Evolutionary conservation across 2,329 filamentous ascomycete genomes (phyloP).

Genomic region (Hypoxylon sp.): DNA sequence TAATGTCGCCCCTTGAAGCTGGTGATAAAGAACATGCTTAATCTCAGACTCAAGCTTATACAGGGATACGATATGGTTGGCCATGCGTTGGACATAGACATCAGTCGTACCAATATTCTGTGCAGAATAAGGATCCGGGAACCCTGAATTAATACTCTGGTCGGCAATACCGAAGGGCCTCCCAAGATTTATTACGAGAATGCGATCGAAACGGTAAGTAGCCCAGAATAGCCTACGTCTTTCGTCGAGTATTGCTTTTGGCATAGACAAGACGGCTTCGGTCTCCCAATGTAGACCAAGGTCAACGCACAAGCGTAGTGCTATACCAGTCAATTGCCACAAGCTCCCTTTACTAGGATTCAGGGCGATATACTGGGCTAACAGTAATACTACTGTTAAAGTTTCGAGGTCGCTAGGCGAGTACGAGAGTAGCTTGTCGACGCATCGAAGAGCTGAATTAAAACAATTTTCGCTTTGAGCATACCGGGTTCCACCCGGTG

Average conservation of each 20-base stretch:
- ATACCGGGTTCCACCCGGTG: slow-evolving; percentile 46
- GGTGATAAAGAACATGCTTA: slow-evolving; percentile 54
- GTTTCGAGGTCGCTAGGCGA: slow-evolving; percentile 54
- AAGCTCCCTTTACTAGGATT: slow-evolving; percentile 54
- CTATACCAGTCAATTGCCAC: slow-evolving; percentile 56
- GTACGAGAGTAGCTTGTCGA: slow-evolving; percentile 53
- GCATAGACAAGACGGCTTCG: slow-evolving; percentile 43
- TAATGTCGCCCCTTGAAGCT: slow-evolving; percentile 46
- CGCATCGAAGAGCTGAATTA: slow-evolving; percentile 51
- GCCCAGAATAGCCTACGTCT: slow-evolving; percentile 50
- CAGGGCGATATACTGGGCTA: slow-evolving; percentile 54
- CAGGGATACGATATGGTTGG: slow-evolving; percentile 53
- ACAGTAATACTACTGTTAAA: slow-evolving; percentile 51
- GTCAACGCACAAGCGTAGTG: slow-evolving; percentile 54
- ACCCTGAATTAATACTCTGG: slow-evolving; percentile 46
- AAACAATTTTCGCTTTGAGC: slow-evolving; percentile 56
- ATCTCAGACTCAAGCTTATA: slow-evolving; percentile 55
- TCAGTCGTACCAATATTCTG: slow-evolving; percentile 25
- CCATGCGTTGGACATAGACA: slow-evolving; percentile 48
- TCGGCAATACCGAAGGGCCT: slow-evolving; percentile 53
- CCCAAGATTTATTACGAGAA: slow-evolving; percentile 52
- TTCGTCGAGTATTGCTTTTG: slow-evolving; percentile 47
- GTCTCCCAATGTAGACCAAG: slow-evolving; percentile 55
- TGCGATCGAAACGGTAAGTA: slow-evolving; percentile 51
- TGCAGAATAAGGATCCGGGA: slow-evolving; percentile 47